These are phyloP conservation scores for Syzygium syzygioides DNA, from an alignment of 441 rosid genomes.

Conservation along the genomic window DNA sequence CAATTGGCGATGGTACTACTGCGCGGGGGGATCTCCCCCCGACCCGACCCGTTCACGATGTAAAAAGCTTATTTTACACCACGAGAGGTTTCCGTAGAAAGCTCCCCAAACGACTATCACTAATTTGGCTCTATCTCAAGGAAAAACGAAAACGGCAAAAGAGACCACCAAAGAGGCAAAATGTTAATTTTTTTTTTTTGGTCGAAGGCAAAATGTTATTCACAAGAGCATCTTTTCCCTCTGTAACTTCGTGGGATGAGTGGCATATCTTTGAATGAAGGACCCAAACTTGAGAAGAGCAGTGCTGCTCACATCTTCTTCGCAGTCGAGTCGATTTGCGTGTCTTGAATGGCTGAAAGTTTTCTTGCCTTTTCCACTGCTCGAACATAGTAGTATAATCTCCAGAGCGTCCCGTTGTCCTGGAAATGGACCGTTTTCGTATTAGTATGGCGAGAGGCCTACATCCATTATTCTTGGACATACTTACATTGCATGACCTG, in stretches of 20 bases:
- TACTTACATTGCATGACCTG: not conserved
- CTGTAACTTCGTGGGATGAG: not conserved
- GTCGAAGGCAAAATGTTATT: not conserved
- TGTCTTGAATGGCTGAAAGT: not conserved
- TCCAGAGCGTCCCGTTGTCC: constrained; percentile 44
- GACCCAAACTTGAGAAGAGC: not conserved
- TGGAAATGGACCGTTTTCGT: constrained; percentile 10
- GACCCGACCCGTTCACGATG: not conserved
- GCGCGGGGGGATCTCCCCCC: not conserved
- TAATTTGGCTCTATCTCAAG: not conserved
- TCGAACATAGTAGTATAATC: constrained; percentile 34
- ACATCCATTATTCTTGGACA: not conserved
- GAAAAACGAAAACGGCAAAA: not conserved
- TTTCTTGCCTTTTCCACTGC: constrained; percentile 31
- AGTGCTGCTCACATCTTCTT: not conserved
- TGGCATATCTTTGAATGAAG: not conserved
- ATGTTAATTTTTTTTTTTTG: no score
- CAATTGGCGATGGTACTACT: not conserved
- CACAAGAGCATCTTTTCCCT: not conserved
- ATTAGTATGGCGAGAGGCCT: not conserved
- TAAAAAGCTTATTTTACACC: not conserved
- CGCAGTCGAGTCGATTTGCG: not conserved
- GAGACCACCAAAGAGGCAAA: not conserved
- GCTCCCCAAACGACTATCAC: not conserved
- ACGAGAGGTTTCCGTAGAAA: not conserved